phyloP scores from a whole-genome alignment of 202 grass and related monocot genomes.

The Eragrostis tef region DNA sequence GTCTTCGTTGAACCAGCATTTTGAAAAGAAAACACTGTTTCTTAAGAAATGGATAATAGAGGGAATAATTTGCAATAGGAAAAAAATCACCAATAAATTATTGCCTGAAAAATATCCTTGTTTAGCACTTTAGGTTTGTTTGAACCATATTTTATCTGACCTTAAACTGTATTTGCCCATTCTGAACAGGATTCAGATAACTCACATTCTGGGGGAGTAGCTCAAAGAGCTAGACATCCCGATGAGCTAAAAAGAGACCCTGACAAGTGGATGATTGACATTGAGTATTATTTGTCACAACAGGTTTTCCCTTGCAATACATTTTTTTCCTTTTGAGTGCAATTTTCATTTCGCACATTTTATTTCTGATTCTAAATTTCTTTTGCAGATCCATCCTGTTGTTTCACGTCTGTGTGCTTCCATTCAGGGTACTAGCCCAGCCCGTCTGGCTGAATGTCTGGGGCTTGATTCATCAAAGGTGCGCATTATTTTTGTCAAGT shows the following conservation, averaged over 20 bases:
- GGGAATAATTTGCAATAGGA: neutral
- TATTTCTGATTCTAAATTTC: constrained; percentile 44
- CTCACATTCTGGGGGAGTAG: constrained; percentile 70
- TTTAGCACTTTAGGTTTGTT: constrained; percentile 26
- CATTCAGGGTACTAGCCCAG: constrained; percentile 95
- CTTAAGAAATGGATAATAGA: neutral
- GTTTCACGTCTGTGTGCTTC: constrained; percentile 93
- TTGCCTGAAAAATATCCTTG: neutral
- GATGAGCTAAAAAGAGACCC: constrained; percentile 83
- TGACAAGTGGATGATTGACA: constrained; percentile 82
- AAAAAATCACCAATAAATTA: neutral
- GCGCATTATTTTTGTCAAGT: constrained; percentile 23
- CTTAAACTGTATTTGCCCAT: constrained; percentile 31
- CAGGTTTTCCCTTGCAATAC: constrained; percentile 57
- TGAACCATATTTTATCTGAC: constrained; percentile 32
- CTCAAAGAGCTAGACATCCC: constrained; percentile 95
- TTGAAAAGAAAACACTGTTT: neutral
- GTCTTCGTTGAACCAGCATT: constrained; percentile 2
- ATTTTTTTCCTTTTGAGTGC: neutral
- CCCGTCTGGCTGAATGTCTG: constrained; percentile 92
- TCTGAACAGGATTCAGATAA: constrained; percentile 68
- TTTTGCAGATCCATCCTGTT: constrained; percentile 94
- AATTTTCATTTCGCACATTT: constrained; percentile 22
- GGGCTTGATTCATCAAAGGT: constrained; percentile 98
- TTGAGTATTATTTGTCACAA: constrained; percentile 94